Conservation (phyloP, 345 rosid genomes). For the Salix udensis region DNA sequence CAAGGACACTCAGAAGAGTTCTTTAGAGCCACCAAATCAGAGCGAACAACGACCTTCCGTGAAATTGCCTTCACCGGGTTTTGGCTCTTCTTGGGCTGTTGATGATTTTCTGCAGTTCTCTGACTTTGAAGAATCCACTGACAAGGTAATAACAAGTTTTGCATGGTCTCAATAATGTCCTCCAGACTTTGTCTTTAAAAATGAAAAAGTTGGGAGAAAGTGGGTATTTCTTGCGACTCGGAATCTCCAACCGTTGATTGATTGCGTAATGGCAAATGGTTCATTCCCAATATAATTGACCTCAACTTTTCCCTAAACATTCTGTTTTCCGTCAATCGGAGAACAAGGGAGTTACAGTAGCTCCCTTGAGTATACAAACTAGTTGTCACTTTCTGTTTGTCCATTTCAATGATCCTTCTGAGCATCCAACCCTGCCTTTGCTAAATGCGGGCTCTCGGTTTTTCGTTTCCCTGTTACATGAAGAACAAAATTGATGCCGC, state of each 20-base stretch:
- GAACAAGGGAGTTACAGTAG: not conserved
- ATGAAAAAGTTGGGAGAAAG: not conserved
- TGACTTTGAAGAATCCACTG: constrained; percentile 47
- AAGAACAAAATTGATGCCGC: not conserved
- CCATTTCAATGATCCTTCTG: not conserved
- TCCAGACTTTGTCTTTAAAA: not conserved
- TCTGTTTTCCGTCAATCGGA: not conserved
- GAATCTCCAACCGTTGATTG: not conserved
- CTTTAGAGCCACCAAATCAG: constrained; percentile 60
- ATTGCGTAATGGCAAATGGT: not conserved
- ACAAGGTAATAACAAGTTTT: constrained; percentile 49
- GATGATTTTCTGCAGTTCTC: constrained; percentile 76
- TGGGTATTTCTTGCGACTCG: too few relatives aligned
- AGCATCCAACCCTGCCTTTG: not conserved
- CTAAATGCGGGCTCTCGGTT: not conserved
- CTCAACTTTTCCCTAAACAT: not conserved
- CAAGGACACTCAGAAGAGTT: constrained; percentile 40
- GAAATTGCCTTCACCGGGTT: constrained; percentile 38
- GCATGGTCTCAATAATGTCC: not conserved
- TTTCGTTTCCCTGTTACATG: not conserved
- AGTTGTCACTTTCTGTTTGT: not conserved
- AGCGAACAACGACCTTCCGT: constrained; percentile 35
- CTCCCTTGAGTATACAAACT: not conserved
- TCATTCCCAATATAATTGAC: not conserved
- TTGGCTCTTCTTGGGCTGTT: constrained; percentile 60